phyloP scores from a whole-genome alignment of 306 rosid genomes.

The Begonia masoniana region DNA sequence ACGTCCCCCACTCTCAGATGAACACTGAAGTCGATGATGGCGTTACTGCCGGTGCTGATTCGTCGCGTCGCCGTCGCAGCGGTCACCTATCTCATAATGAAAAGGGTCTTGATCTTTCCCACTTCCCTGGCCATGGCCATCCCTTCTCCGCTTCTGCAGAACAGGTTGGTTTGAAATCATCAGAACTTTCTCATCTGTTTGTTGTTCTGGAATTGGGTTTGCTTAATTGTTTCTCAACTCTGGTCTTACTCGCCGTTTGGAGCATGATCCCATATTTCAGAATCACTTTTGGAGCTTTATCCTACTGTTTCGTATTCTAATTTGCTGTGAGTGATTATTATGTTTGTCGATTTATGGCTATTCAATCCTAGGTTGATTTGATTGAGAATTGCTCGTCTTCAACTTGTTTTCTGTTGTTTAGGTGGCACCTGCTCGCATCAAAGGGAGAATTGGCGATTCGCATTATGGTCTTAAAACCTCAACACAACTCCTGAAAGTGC shows the following conservation, averaged over 20 bases:
- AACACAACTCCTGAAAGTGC: constrained; percentile 73
- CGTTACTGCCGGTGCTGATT: constrained; percentile 20
- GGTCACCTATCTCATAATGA: constrained; percentile 38
- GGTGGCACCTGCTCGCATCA: constrained; percentile 82
- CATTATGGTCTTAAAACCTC: constrained; percentile 81
- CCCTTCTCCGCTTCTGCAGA: constrained; percentile 67
- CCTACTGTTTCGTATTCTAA: no score
- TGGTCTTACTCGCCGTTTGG: constrained; percentile 19
- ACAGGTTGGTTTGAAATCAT: constrained; percentile 29
- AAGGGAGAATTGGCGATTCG: constrained; percentile 67
- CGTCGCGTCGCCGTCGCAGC: constrained; percentile 35
- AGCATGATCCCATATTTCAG: no score
- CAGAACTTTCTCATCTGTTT: neutral
- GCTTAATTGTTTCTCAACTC: constrained; percentile 42
- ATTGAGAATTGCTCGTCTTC: neutral
- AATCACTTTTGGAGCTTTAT: no score
- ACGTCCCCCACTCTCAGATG: constrained; percentile 36
- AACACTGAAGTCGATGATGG: constrained; percentile 36
- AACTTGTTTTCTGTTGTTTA: constrained; percentile 20
- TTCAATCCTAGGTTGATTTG: no score
- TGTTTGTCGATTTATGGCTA: neutral
- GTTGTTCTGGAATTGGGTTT: no score
- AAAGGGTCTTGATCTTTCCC: constrained; percentile 36
- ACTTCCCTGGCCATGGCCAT: constrained; percentile 49
- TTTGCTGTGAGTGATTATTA: no score